Base-by-base conservation (phyloP, 1,284 basidiomycete species). In the Tetrapyrgos nigripes region DNA sequence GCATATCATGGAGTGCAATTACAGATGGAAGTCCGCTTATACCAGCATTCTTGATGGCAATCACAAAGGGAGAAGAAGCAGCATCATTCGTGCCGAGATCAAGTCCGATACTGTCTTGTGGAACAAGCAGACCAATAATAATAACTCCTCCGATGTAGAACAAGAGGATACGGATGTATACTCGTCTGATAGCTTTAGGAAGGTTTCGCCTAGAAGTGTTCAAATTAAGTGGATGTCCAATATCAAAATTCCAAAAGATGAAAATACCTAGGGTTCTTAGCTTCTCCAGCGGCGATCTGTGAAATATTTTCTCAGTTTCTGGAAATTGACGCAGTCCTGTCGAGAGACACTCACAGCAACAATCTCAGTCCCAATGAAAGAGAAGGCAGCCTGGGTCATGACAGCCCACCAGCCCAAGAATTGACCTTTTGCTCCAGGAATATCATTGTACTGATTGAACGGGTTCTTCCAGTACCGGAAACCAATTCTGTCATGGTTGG, bases 351-450 rank as follows among this genome's bases (percentile, higher is more conserved):
- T 82, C 73, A 95, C 88, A 35, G 92, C 93, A 44, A 96, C 91
- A 62, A 96, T 91, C 73, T 96, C 94, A 9, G 93, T 94, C 50
- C 87, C 84, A 61, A 88, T 86, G 78, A 88, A 95, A 11, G 89
- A 91, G 79, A 96, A 96, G 1, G 92, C 92, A 9, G 93, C 92
- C 65, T 90, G 86, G 1, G 85, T 83, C 76, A 88, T 78, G 33
- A 88, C 87, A 26, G 85, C 81, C 84, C 86, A 61, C 60, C 61
- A 82, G 79, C 87, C 86, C 51, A 92, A 75, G 76, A 93, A 87
- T 50, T 79, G 82, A 2, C 90, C 91, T 62, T 83, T 83, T 2
- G 79, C 54, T 0, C 92, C 92, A 1, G 68, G 33, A 50, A 89
- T 87, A 31, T 68, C 74, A 35, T 78, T 47, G 66, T 73, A 89